A percentile compares a stretch with the other conserved stretches of the same genome.
Evolutionary conservation across 2,329 filamentous ascomycete species (phyloP).

Genomic region (Paraphoma chrysanthemicola): DNA sequence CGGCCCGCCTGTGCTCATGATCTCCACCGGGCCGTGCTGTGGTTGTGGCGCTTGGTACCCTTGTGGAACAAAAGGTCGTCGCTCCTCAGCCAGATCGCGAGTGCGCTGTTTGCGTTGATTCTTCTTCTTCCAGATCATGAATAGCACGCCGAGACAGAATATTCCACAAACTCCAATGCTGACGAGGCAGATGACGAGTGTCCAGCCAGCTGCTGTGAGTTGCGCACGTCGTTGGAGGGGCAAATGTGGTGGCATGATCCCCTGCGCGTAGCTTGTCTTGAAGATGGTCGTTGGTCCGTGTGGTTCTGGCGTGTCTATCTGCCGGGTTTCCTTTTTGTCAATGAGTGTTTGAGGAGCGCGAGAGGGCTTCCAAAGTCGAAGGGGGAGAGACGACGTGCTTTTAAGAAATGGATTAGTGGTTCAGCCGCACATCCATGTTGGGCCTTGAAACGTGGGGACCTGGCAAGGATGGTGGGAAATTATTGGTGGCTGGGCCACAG

Average conservation of each 20-base stretch:
- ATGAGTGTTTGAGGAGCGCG: no score
- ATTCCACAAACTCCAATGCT: background rate
- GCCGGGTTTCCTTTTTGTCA: no score
- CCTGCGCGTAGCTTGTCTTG: background rate
- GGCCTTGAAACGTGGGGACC: background rate
- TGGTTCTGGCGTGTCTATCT: background rate
- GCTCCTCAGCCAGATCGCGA: slow-evolving; percentile 11
- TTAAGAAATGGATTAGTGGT: background rate
- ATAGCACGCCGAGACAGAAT: slow-evolving; percentile 10
- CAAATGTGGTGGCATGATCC: slow-evolving; percentile 9
- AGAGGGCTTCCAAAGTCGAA: no score
- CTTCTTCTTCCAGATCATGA: slow-evolving; percentile 14
- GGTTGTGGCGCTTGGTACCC: background rate
- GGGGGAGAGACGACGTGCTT: background rate
- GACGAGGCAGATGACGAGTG: slow-evolving; percentile 3
- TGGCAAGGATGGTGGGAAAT: background rate
- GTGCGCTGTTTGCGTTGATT: slow-evolving; percentile 13
- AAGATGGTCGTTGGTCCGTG: background rate
- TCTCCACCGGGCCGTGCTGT: background rate
- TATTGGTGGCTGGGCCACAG: background rate
- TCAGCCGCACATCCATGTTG: background rate
- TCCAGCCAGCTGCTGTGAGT: slow-evolving; percentile 2
- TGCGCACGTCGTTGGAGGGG: slow-evolving; percentile 7
- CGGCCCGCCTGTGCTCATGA: slow-evolving; percentile 3
- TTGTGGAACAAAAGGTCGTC: background rate